Evolutionary conservation across 2,329 filamentous ascomycete species (phyloP), one percentile per base, ranked within the genome.

Genomic region (Helotiales sp.): DNA sequence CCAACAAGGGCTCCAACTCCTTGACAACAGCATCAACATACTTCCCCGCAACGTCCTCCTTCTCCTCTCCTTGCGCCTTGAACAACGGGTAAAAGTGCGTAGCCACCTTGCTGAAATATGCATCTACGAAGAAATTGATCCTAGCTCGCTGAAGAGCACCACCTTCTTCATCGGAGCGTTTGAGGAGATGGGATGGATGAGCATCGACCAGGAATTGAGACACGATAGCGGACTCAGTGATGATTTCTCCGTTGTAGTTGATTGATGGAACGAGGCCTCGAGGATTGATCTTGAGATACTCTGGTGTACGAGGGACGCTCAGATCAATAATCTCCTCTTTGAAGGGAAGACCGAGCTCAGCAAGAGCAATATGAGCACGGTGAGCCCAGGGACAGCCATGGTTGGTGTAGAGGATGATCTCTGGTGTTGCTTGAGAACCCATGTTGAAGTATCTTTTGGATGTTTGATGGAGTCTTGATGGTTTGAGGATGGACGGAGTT

Each of bases 241-340:
- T 78, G 70, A 90, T 87, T 61, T 88, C 79, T 60, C 78, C 80
- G 61, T 84, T 79, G 76, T 88, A 88, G 24, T 82, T 80, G 55
- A 95, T 75, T 0, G 85, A 76, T 0, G 91, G 90, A 4, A 95
- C 89, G 2, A 92, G 82, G 13, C 91, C 91, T 56, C 89, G 85
- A 63, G 90, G 89, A 76, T 93, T 93, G 70, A 95, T 76, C 52
- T 86, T 77, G 8, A 95, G 81, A 70, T 93, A 95, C 78, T 87
- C 90, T 34, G 82, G 77, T 27, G 87, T 85, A 9, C 90, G 84
- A 0, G 90, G 90, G 9, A 74, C 81, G 64, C 75, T 73, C 47
- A 95, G 79, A 70, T 93, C 88, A 66, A 96, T 89, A 57, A 85
- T 83, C 59, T 89, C 85, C 64, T 91, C 86, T 57, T 90, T 85